These are phyloP conservation scores for Kwoniella shivajii DNA, from an alignment of 1,284 basidiomycete species.

Conservation along the genomic window DNA sequence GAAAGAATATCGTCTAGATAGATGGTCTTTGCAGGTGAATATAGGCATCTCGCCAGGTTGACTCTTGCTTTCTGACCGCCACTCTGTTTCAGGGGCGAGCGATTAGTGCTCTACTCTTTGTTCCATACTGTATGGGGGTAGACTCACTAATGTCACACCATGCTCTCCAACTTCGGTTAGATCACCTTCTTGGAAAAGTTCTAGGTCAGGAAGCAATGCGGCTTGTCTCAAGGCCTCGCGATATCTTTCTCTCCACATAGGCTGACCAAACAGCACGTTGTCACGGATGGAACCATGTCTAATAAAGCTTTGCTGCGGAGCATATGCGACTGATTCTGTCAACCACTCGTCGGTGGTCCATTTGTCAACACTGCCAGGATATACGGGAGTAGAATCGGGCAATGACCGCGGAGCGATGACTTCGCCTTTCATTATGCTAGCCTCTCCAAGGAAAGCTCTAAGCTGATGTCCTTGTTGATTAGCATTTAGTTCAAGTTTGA, in stretches of 20 bases:
- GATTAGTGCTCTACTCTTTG: too few species aligned
- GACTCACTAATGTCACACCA: conserved; percentile 64
- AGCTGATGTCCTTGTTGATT: conserved; percentile 33
- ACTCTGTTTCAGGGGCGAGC: conserved; percentile 24
- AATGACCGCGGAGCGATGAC: conserved; percentile 34
- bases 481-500: background rate
- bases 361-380: conserved; percentile 12
- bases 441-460: conserved; percentile 49
- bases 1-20: conserved; percentile 53
- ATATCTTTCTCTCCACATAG: conserved; percentile 50
- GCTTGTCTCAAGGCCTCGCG: conserved; percentile 43
- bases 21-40: conserved; percentile 71
- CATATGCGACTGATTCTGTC: conserved; percentile 45
- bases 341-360: conserved; percentile 44
- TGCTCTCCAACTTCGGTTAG: conserved; percentile 81
- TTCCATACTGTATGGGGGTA: too few species aligned
- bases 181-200: conserved; percentile 49
- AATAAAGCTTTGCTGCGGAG: conserved; percentile 52
- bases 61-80: conserved; percentile 68
- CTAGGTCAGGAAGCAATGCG: conserved; percentile 47
- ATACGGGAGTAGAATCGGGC: conserved; percentile 34
- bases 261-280: conserved; percentile 55
- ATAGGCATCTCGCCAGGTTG: conserved; percentile 76
- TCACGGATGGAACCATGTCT: conserved; percentile 51
- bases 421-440: conserved; percentile 26